Evolutionary conservation across 2,329 filamentous ascomycete genomes (phyloP).

Genomic region (Colletotrichum noveboracense): DNA sequence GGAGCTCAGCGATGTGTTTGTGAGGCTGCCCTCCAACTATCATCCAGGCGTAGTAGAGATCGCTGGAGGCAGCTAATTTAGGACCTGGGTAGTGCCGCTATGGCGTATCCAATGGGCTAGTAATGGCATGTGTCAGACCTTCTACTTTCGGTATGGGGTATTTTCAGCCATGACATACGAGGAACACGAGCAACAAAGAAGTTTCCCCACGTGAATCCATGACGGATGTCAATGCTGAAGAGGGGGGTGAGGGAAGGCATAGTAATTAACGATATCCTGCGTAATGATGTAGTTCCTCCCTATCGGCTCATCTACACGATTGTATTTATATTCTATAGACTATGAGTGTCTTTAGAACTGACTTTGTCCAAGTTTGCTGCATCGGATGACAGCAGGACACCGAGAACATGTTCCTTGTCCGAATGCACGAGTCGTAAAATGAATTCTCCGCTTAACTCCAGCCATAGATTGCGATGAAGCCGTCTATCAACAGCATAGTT

Average conservation of each 20-base stretch:
- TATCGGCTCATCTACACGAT: neutral
- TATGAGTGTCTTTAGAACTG: neutral
- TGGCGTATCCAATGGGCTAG: neutral
- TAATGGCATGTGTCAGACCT: neutral
- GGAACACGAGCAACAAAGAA: neutral
- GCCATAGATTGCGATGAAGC: neutral
- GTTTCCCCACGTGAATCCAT: neutral
- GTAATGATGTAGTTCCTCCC: neutral
- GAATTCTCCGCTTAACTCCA: neutral
- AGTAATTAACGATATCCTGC: neutral
- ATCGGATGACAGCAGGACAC: neutral
- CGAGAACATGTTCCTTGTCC: neutral
- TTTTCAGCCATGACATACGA: neutral
- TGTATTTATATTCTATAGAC: neutral
- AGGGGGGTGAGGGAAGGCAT: neutral
- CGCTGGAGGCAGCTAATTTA: neutral
- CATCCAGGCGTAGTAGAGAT: neutral
- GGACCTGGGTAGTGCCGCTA: constrained; percentile 6
- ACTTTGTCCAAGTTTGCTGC: neutral
- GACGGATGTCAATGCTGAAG: neutral
- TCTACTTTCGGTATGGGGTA: neutral
- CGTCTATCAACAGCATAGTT: neutral
- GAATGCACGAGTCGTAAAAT: neutral
- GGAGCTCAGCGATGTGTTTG: neutral
- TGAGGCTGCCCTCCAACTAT: neutral